Conservation (phyloP, 257 asterid species). For the Solanum lycopersicoides region DNA sequence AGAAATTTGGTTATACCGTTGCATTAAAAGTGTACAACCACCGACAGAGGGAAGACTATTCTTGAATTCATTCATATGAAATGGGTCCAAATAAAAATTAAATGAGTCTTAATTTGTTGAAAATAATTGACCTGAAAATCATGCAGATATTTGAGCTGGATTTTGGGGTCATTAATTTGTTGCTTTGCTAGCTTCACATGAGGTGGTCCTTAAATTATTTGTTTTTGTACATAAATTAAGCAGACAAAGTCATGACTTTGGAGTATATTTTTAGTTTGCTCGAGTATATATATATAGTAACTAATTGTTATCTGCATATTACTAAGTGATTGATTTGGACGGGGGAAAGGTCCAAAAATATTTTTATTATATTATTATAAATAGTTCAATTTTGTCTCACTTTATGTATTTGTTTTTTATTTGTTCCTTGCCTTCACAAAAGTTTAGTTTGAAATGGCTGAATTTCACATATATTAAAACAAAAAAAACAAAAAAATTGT, state of each 20-base stretch:
- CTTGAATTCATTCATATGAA: neutral
- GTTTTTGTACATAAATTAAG: neutral
- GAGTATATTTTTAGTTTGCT: neutral
- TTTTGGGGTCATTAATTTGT: neutral
- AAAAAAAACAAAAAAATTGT: neutral
- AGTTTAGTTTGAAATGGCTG: neutral
- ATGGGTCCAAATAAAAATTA: neutral
- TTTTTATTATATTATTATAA: neutral
- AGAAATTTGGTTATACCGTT: neutral
- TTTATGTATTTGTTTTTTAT: neutral
- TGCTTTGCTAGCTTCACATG: neutral
- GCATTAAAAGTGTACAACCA: neutral
- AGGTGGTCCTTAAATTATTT: neutral
- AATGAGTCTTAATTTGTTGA: neutral
- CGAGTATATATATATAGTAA: neutral
- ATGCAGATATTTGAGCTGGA: neutral
- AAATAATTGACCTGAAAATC: neutral
- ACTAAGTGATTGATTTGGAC: neutral
- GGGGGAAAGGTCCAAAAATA: neutral
- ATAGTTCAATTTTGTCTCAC: neutral
- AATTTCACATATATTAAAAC: neutral
- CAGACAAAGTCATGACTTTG: neutral
- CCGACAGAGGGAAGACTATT: neutral
- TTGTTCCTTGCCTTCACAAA: neutral
- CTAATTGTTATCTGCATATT: neutral